Evolutionary conservation across 1,284 basidiomycete genomes (phyloP), one percentile per base, ranked within the genome.

Genomic region (Cryptococcus maquisensis): DNA sequence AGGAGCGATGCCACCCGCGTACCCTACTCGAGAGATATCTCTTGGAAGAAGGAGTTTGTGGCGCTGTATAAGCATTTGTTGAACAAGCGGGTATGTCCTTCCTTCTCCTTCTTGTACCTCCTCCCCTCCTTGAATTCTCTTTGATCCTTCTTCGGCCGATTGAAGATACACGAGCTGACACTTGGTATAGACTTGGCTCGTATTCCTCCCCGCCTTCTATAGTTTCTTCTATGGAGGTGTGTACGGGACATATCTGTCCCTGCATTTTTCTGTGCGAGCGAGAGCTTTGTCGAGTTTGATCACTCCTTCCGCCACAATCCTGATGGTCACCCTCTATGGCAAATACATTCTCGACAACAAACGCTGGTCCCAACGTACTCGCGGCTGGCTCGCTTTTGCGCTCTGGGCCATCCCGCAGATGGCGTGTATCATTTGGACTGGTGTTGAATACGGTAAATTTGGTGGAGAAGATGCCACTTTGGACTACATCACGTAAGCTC

Each of bases 251-350:
- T 70, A 72, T 49, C 61, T 71, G 40, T 54, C 65, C 7, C 37
- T 57, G 2, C 59, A 67, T 52, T 72, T 70, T 41, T 59, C 59
- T 20, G 64, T 69, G 36, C 63, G 68, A 38, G 62, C 68, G 3
- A 51, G 70, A 16, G 69, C 67, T 8, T 50, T 71, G 9, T 69
- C 69, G n/a, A 60, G 63, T 2, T 42, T 72, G 24, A 57, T 71
- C 49, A 56, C 54, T 23, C 67, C 43, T 15, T 44, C n/a, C 24
- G 18, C 20, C 43, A 44, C 43, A 7, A 44, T 44, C 43, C 43
- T 44, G 49, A 54, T 54, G 32, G 57, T 58, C 24, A 56, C n/a
- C 36, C 18, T 52, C 2, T 67, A 57, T 45, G 67, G 67, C 21
- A 16, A 24, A 24, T 23, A 41, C 8, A n/a, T 65, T 32, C 57